These are phyloP conservation scores for Acorus calamus DNA, from an alignment of 106 monocot genomes.

Conservation along the genomic window DNA sequence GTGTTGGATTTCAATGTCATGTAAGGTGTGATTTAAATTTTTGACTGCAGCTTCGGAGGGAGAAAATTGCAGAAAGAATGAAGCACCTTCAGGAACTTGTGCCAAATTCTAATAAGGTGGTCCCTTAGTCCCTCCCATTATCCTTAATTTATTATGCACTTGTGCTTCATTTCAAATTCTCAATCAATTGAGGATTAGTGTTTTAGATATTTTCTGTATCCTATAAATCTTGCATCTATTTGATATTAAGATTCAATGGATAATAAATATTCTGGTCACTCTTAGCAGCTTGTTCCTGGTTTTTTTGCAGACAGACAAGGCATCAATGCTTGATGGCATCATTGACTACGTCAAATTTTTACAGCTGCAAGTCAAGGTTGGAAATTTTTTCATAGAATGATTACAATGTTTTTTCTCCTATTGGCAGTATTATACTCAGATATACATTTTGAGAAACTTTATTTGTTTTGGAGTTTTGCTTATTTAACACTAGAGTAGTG, in stretches of 20 bases:
- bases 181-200: too few relatives aligned
- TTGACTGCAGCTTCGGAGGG: slow-evolving; percentile 60
- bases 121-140: neutral
- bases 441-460: too few relatives aligned
- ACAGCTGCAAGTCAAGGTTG: slow-evolving; percentile 90
- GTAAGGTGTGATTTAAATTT: neutral
- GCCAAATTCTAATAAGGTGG: slow-evolving; percentile 87
- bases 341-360: slow-evolving; percentile 93
- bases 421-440: too few relatives aligned
- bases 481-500: too few relatives aligned
- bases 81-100: slow-evolving; percentile 87
- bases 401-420: too few relatives aligned
- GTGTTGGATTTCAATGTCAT: neutral
- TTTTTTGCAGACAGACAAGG: slow-evolving; percentile 68
- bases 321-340: slow-evolving; percentile 89
- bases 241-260: too few relatives aligned
- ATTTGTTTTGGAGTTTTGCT: too few relatives aligned
- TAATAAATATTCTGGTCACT: too few relatives aligned
- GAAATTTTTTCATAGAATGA: neutral
- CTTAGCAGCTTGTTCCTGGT: neutral
- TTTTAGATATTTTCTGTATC: too few relatives aligned
- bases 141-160: too few relatives aligned
- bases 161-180: too few relatives aligned
- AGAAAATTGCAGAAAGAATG: slow-evolving; percentile 89
- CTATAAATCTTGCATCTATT: too few relatives aligned